These are phyloP conservation scores for Apiotrichum sp. DNA, from an alignment of 1,284 basidiomycete species.

Conservation along the genomic window DNA sequence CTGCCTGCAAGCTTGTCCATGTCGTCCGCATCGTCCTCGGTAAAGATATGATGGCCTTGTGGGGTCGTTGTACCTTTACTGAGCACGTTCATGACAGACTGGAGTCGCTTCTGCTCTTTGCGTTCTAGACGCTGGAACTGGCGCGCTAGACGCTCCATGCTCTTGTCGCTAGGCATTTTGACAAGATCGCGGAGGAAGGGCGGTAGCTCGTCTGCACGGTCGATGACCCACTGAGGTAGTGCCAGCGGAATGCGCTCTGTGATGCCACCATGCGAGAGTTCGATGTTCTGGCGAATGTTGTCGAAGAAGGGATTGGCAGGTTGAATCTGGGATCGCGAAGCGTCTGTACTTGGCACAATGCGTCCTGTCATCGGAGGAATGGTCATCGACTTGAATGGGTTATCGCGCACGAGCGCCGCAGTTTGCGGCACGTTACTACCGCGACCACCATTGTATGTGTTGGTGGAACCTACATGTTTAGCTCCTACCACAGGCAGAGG, in stretches of 20 bases:
- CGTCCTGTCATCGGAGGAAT: background rate
- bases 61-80: conserved; percentile 2
- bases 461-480: background rate
- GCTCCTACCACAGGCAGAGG: background rate
- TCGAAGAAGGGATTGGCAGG: conserved; percentile 86
- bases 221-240: conserved; percentile 58
- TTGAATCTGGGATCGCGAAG: conserved; percentile 20
- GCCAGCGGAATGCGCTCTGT: conserved; percentile 73
- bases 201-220: conserved; percentile 68
- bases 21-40: conserved; percentile 17
- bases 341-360: background rate
- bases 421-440: background rate
- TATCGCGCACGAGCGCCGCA: background rate
- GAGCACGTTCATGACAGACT: conserved; percentile 73
- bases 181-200: conserved; percentile 74
- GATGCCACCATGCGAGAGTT: conserved; percentile 75
- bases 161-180: conserved; percentile 55
- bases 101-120: conserved; percentile 80
- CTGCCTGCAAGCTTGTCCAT: conserved; percentile 20
- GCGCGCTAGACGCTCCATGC: conserved; percentile 52
- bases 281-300: conserved; percentile 88
- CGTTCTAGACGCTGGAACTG: conserved; percentile 84
- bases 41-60: background rate
- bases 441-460: background rate
- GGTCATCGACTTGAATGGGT: conserved; percentile 9